These are phyloP conservation scores for Pichia phayaonensis DNA, from an alignment of 805 yeast species.

Conservation along the genomic window DNA sequence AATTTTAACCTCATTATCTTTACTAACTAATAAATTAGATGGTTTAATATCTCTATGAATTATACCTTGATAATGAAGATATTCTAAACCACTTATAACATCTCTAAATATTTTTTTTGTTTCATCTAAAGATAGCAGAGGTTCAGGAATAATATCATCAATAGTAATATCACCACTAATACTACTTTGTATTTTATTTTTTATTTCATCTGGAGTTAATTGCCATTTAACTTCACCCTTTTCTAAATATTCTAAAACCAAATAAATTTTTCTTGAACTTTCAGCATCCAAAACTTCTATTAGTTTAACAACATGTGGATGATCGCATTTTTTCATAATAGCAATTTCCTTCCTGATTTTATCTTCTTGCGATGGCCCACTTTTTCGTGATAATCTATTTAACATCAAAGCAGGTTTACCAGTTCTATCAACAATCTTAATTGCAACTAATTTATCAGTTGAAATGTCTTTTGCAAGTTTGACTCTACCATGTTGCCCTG, in stretches of 20 bases:
- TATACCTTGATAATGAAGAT: constrained; percentile 81
- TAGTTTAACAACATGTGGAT: constrained; percentile 86
- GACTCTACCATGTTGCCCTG: constrained; percentile 99
- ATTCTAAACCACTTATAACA: constrained; percentile 81
- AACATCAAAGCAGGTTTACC: constrained; percentile 39
- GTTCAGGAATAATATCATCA: constrained; percentile 32
- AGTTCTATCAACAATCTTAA: constrained; percentile 81
- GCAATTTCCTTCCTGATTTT: constrained; percentile 82
- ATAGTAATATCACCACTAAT: constrained; percentile 7
- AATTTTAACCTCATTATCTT: constrained; percentile 72
- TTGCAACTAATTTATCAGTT: constrained; percentile 70
- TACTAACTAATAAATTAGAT: constrained; percentile 71
- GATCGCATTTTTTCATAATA: constrained; percentile 85
- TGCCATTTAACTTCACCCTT: constrained; percentile 91
- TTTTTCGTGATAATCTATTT: constrained; percentile 32
- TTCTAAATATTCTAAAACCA: constrained; percentile 84
- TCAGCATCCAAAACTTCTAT: constrained; percentile 85
- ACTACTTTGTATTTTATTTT: constrained; percentile 2
- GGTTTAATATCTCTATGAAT: constrained; percentile 92
- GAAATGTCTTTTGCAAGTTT: constrained; percentile 75
- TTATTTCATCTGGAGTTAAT: constrained; percentile 23
- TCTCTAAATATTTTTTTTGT: constrained; percentile 72
- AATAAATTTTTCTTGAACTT: constrained; percentile 73
- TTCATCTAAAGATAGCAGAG: constrained; percentile 59
- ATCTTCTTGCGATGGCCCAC: constrained; percentile 44